These are phyloP conservation scores for Penicillium rolfsii DNA, from an alignment of 2,329 filamentous ascomycete species.

Conservation along the genomic window DNA sequence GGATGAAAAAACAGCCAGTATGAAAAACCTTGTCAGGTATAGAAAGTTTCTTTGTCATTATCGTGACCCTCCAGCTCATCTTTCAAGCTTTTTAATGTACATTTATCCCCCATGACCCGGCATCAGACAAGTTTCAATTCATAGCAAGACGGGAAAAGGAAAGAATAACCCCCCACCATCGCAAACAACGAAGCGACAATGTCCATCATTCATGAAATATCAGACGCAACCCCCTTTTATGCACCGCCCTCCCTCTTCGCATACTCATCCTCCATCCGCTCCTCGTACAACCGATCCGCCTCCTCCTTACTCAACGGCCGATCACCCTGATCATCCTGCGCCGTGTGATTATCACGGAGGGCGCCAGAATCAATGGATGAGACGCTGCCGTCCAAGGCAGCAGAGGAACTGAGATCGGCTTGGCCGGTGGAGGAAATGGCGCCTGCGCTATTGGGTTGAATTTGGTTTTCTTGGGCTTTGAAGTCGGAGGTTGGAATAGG, in stretches of 20 bases:
- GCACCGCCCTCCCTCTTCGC: conserved; percentile 51
- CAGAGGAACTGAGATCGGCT: conserved; percentile 20
- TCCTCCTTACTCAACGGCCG: conserved; percentile 45
- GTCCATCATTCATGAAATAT: background rate
- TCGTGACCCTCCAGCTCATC: background rate
- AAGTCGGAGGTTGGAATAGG: conserved; percentile 27
- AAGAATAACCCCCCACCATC: background rate
- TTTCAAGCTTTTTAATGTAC: conserved; percentile 3
- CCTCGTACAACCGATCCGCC: conserved; percentile 49
- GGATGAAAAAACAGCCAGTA: background rate
- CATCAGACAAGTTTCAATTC: background rate
- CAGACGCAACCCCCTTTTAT: conserved; percentile 21
- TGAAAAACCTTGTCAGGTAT: background rate
- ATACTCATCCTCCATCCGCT: conserved; percentile 54
- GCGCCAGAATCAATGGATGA: conserved; percentile 21
- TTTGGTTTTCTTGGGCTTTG: conserved; percentile 22
- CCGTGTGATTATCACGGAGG: conserved; percentile 18
- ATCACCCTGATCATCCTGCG: conserved; percentile 25
- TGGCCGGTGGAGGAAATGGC: conserved; percentile 25
- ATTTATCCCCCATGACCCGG: background rate
- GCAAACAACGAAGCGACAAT: background rate
- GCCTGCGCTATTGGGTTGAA: conserved; percentile 18
- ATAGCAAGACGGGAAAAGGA: background rate
- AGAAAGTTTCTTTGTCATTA: background rate
- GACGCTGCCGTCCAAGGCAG: conserved; percentile 17